Percentiles rank a stretch among this genome's conserved stretches.
Evolutionary conservation across 139 green algal species (phyloP).

Genomic region (Nannochloris sp.): DNA sequence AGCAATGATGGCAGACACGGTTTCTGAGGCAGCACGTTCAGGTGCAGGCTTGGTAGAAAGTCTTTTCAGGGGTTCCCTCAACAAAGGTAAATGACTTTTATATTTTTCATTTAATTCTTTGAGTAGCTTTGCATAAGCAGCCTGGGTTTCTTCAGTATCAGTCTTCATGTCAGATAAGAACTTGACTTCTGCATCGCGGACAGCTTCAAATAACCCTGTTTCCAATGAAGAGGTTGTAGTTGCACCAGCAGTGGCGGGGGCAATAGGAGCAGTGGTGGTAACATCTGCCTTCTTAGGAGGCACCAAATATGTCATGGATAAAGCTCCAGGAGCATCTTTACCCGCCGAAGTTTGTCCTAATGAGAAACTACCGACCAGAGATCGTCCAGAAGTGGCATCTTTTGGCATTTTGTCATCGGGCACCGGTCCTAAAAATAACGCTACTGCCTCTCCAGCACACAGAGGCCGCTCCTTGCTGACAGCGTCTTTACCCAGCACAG

Average conservation of each 20-base stretch:
- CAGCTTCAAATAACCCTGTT: slow-evolving; percentile 36
- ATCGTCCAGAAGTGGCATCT: slow-evolving; percentile 58
- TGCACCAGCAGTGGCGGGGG: not conserved
- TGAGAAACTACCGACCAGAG: slow-evolving; percentile 44
- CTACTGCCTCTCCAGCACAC: slow-evolving; percentile 7
- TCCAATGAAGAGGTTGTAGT: not conserved
- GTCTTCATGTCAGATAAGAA: slow-evolving; percentile 38
- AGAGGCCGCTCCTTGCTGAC: slow-evolving; percentile 27
- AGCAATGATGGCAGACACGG: not conserved
- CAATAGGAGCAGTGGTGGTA: not conserved
- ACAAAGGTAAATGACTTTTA: slow-evolving; percentile 58
- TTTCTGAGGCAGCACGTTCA: not conserved
- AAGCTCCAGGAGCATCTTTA: not conserved
- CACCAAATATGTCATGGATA: slow-evolving; percentile 10
- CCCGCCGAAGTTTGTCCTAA: slow-evolving; percentile 27
- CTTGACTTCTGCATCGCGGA: slow-evolving; percentile 64
- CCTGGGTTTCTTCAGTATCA: slow-evolving; percentile 22
- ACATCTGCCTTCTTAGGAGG: slow-evolving; percentile 21
- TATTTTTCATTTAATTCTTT: slow-evolving; percentile 32
- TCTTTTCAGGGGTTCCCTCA: slow-evolving; percentile 53
- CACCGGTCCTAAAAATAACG: slow-evolving; percentile 55
- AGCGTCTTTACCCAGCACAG: slow-evolving; percentile 23
- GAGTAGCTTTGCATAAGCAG: slow-evolving; percentile 18
- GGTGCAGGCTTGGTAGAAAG: slow-evolving; percentile 7
- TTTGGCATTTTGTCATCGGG: slow-evolving; percentile 79